Evolutionary conservation across 2,329 filamentous ascomycete genomes (phyloP), one percentile per base, ranked within the genome.

Genomic region (Westerdykella sp.): DNA sequence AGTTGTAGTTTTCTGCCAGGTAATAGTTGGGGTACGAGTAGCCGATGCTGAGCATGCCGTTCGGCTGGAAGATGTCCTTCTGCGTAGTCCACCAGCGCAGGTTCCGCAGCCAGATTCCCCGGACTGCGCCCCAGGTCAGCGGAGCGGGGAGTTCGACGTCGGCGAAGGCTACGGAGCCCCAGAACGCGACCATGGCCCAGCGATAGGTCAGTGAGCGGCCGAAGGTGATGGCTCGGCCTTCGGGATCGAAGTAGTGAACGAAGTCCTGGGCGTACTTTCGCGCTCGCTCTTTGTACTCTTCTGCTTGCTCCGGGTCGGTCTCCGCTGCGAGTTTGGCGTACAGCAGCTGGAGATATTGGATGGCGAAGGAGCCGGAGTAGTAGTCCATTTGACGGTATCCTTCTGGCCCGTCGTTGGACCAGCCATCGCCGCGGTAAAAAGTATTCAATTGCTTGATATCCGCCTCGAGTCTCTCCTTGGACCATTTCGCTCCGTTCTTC

Each of bases 121-220:
- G 88, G 13, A 89, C 81, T 54, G 86, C 83, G 2, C 86, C 85
- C 84, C 85, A 89, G 2, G 81, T 84, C 41, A 90, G 69, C 0
- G 85, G 84, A 6, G 73, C 73, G 0, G 85, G 84, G 5, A 88
- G 73, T 41, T 87, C 83, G 40, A 88, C 81, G 51, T 81, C 81
- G 4, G 85, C 84, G 55, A 87, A 88, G 1, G 84, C 86, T 22
- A 89, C 68, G 0, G 85, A 83, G 11, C 84, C 82, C 85, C 85
- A 90, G 68, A 90, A 90, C 0, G 81, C 84, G n/a, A 84, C 81
- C 81, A 89, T 89, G 39, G 84, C 85, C 63, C 88, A 90, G n/a
- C 85, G 79, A 62, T 91, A 91, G 6, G 84, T 86, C 39, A 90
- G 76, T 41, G 83, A 87, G 38, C 86, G 78, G 3, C 86, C 86